Conservation (phyloP, 345 rosid species). For the Anacardium occidentale region DNA sequence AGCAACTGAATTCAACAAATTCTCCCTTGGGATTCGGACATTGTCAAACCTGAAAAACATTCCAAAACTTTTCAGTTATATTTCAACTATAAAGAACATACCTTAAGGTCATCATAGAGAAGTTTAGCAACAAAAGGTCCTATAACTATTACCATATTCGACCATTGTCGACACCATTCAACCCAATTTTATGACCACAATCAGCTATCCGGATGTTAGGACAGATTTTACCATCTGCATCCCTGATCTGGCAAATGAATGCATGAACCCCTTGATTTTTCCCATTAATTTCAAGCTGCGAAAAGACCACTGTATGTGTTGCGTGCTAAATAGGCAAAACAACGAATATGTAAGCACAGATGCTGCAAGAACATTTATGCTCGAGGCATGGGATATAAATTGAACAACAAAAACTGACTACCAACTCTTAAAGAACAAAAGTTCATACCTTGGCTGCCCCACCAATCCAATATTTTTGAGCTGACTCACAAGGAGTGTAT, state of each 20-base stretch:
- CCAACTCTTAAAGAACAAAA: background rate
- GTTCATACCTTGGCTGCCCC: conserved; percentile 82
- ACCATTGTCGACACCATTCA: conserved; percentile 97
- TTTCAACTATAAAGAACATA: background rate
- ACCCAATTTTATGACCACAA: conserved; percentile 93
- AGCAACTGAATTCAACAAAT: conserved; percentile 87
- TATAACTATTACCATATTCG: conserved; percentile 66
- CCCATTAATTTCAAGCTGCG: conserved; percentile 80
- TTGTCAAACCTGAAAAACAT: conserved; percentile 69
- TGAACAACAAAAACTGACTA: too few species aligned
- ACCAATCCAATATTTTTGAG: conserved; percentile 98
- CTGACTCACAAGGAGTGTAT: conserved; percentile 90
- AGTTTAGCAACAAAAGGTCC: background rate
- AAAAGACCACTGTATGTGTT: conserved; percentile 86
- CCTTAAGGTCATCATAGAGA: background rate
- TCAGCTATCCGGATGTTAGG: conserved; percentile 83
- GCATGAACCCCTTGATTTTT: conserved; percentile 93
- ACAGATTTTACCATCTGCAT: conserved; percentile 63
- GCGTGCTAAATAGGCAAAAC: conserved; percentile 63
- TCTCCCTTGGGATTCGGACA: conserved; percentile 83
- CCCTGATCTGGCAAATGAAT: conserved; percentile 81
- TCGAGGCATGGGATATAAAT: background rate
- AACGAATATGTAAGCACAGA: conserved; percentile 25
- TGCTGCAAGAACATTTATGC: background rate
- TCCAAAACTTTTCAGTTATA: conserved; percentile 13